Evolutionary conservation across 139 green algal species (phyloP).

Genomic region (Dunaliella primolecta): DNA sequence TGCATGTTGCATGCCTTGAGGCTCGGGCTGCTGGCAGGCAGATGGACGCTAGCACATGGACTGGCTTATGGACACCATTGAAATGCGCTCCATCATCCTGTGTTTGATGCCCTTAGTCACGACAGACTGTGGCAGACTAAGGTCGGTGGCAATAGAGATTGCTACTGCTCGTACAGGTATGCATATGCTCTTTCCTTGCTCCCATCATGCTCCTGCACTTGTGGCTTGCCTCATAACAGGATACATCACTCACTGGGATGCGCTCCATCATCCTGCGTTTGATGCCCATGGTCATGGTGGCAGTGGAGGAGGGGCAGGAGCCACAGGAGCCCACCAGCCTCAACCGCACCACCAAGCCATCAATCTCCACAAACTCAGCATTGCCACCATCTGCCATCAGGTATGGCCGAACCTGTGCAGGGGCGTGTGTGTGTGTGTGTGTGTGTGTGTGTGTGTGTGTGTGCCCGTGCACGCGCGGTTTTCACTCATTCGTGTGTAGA

Average conservation of each 20-base stretch:
- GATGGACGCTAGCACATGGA: no score
- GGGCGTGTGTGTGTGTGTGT: no score
- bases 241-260: slow-evolving; percentile 90
- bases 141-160: no score
- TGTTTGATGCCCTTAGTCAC: slow-evolving; percentile 99
- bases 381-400: slow-evolving; percentile 98
- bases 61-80: no score
- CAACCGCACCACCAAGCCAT: slow-evolving; percentile 89
- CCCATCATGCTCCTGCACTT: no score
- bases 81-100: slow-evolving; percentile 93
- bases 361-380: slow-evolving; percentile 97
- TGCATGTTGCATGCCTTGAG: no score
- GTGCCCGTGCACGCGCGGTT: background rate
- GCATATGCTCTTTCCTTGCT: no score
- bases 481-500: background rate
- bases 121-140: no score
- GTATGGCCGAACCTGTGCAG: slow-evolving; percentile 86
- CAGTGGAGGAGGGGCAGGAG: slow-evolving; percentile 84
- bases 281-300: slow-evolving; percentile 99
- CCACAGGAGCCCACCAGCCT: slow-evolving; percentile 91
- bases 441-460: no score
- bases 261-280: slow-evolving; percentile 91
- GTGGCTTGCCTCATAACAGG: no score
- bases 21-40: no score
- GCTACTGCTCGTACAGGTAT: no score